Conservation (phyloP, 140 eudicot species). For the Senecio squalidus region DNA sequence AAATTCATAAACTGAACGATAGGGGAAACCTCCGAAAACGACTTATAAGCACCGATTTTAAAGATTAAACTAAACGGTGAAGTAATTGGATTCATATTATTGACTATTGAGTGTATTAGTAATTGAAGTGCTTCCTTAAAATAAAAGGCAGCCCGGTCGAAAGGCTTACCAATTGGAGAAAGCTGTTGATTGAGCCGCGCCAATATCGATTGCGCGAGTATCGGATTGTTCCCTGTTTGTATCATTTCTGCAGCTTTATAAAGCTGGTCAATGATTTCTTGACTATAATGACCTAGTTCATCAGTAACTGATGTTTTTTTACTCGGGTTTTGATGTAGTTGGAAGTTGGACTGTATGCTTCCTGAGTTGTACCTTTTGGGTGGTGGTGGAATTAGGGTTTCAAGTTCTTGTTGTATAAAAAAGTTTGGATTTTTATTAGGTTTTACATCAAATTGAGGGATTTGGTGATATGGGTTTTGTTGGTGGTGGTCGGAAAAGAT, state of each 20-base stretch:
- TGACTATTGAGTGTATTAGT: constrained; percentile 34
- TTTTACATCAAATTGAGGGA: constrained; percentile 25
- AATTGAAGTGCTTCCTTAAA: constrained; percentile 57
- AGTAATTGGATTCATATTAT: constrained; percentile 28
- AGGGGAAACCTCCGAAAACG: constrained; percentile 57
- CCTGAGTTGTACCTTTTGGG: constrained; percentile 54
- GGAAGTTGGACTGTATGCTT: constrained; percentile 15
- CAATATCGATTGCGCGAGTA: constrained; percentile 94
- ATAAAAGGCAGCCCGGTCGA: constrained; percentile 67
- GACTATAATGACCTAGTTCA: constrained; percentile 31
- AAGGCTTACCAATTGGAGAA: constrained; percentile 76
- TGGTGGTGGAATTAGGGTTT: constrained; percentile 17
- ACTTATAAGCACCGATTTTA: constrained; percentile 60
- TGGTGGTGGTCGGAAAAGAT: neutral
- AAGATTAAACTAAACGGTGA: constrained; percentile 41
- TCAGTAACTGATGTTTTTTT: constrained; percentile 13
- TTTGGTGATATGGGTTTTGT: constrained; percentile 1
- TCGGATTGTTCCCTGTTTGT: constrained; percentile 34
- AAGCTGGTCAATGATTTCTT: constrained; percentile 43
- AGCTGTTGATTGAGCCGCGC: constrained; percentile 99
- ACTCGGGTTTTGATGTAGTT: constrained; percentile 15
- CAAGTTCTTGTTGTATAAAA: constrained; percentile 1
- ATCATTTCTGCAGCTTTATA: constrained; percentile 44
- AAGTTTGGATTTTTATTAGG: constrained; percentile 19
- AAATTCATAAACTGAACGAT: constrained; percentile 45